Evolutionary conservation across 768 basidiomycete species (phyloP), one percentile per base, ranked within the genome.

Genomic region (Termitomyces bulborhizus): DNA sequence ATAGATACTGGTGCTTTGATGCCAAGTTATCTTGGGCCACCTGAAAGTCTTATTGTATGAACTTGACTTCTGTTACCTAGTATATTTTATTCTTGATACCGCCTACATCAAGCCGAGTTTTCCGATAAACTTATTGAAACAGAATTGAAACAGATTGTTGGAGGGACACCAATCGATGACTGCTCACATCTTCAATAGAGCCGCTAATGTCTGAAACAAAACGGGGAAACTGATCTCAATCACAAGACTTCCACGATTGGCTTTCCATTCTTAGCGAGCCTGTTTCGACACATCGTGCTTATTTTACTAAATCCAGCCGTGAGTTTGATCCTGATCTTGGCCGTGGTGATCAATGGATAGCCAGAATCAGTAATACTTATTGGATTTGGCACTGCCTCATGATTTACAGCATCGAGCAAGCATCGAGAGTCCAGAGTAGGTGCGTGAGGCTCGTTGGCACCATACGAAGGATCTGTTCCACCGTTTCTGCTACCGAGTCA

Each of bases 21-120:
- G 47, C 68, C 76, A 0, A 84, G 81, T 56, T 86, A 84, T 62
- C 71, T 86, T 27, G 84, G 84, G 3, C 84, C 84, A 34, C 82
- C 84, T 6, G 83, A 85, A 65, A 83, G 81, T 48, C 46, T 63
- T 16, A 37, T 29, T 39, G 53, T 54, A 45, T 54, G 26, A 54
- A 45, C 24, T 44, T 15, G 12, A 49, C 11, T 2, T 49, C 16
- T 37, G 24, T 39, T 39, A 37, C 11, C 5, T 39, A 21, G 21
- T 21, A 29, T 27, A 39, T 29, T 11, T 27, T 4, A 16, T 37
- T 39, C 36, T 37, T 7, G 4, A 39, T 3, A 27, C 37, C 37
- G 39, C 26, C 7, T 27, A 39, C n/a, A 16, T 39, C n/a, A 2
- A 50, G 8, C 5, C 9, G 15, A 36, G 24, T 34, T 24, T 16